These are phyloP conservation scores for Neurospora sp. DNA, from an alignment of 495 filamentous ascomycete species.

Conservation along the genomic window DNA sequence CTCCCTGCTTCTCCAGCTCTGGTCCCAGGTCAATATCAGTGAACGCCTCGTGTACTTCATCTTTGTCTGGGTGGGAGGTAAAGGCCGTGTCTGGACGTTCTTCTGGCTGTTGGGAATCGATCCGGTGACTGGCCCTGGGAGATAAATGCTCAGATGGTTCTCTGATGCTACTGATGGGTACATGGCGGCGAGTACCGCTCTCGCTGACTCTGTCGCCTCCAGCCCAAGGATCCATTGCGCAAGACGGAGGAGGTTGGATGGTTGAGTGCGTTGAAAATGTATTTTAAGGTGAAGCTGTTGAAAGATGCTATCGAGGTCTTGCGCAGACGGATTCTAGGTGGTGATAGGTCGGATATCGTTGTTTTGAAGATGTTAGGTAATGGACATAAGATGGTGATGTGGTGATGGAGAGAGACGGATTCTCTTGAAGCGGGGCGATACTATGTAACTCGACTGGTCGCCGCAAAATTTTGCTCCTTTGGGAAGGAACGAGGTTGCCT, in stretches of 20 bases:
- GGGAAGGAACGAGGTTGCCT: background rate
- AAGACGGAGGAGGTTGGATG: background rate
- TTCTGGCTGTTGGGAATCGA: background rate
- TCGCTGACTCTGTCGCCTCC: background rate
- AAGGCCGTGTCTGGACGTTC: background rate
- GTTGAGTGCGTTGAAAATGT: background rate
- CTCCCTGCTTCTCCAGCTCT: background rate
- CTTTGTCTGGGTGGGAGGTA: background rate
- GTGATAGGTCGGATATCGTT: background rate
- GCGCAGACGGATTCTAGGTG: background rate
- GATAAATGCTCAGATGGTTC: background rate
- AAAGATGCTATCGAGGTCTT: background rate
- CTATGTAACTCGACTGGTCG: background rate
- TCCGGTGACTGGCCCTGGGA: background rate
- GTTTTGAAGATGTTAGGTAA: background rate
- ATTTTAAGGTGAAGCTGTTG: background rate
- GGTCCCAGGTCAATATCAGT: background rate
- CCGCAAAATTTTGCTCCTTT: background rate
- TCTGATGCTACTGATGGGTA: background rate
- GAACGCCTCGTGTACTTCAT: background rate
- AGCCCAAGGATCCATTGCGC: background rate
- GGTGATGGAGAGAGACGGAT: background rate
- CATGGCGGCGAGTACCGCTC: background rate
- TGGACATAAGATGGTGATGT: background rate
- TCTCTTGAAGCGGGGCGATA: background rate